Percentiles rank a stretch among this genome's conserved stretches.
These are phyloP conservation scores for Podospora pseudopauciseta DNA, from an alignment of 495 filamentous ascomycete genomes.

Conservation along the genomic window DNA sequence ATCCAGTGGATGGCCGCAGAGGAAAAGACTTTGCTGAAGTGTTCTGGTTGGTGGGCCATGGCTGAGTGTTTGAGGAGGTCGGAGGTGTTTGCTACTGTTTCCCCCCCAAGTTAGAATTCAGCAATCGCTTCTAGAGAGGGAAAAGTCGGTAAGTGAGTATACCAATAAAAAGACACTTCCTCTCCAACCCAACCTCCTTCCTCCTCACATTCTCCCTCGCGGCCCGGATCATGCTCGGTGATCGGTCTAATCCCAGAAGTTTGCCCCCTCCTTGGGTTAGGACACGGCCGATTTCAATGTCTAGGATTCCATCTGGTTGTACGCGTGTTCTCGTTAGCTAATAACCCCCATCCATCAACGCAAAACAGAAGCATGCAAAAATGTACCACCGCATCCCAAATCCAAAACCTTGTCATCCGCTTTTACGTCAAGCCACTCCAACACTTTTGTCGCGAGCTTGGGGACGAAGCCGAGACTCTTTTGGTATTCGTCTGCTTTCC, in stretches of 20 bases:
- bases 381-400: conserved; percentile 65
- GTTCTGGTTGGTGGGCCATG: conserved; percentile 21
- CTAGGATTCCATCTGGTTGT: conserved; percentile 55
- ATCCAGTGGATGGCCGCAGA: conserved; percentile 84
- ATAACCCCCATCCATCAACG: too few relatives aligned
- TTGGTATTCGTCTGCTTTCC: too few relatives aligned
- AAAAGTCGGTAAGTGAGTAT: too few relatives aligned
- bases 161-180: too few relatives aligned
- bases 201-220: conserved; percentile 35
- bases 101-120: too few relatives aligned
- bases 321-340: conserved; percentile 11
- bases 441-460: conserved; percentile 57
- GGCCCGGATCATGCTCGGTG: conserved; percentile 59
- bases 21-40: conserved; percentile 65
- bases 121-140: too few relatives aligned
- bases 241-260: conserved; percentile 65
- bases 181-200: too few relatives aligned
- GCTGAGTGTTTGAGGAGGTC: conserved; percentile 20
- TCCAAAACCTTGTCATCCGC: conserved; percentile 64
- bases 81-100: conserved; percentile 38
- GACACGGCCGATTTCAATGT: conserved; percentile 48
- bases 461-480: too few relatives aligned
- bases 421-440: conserved; percentile 60
- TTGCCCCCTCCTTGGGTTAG: conserved; percentile 38
- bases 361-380: not conserved